A percentile compares a stretch with the other conserved stretches of the same genome.
phyloP scores from a whole-genome alignment of 163 green algal genomes.

The Scenedesmus sp. region DNA sequence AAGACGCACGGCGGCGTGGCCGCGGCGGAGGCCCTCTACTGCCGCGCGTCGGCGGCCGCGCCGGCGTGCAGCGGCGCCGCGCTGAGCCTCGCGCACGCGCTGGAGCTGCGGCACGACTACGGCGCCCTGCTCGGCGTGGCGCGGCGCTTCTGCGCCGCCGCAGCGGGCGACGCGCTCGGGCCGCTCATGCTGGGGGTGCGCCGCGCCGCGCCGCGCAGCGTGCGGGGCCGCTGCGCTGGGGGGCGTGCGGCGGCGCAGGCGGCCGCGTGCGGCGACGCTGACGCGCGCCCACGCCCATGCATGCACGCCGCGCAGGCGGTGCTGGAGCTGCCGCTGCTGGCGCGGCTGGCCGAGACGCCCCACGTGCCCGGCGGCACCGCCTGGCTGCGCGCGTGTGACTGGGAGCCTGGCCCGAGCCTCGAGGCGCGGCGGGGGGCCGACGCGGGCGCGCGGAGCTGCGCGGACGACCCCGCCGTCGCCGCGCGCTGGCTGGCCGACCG shows the following conservation, averaged over 20 bases:
- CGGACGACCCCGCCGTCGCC: background rate
- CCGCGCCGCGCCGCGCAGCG: background rate
- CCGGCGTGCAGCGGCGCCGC: constrained; percentile 48
- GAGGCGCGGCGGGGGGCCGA: background rate
- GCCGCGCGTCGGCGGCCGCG: constrained; percentile 22
- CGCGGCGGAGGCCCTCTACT: constrained; percentile 45
- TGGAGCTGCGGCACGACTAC: constrained; percentile 61
- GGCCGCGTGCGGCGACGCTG: no score
- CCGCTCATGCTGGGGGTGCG: constrained; percentile 2
- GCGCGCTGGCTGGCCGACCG: no score
- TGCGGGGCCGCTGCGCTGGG: no score
- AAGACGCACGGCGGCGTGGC: constrained; percentile 61
- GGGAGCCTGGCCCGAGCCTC: background rate
- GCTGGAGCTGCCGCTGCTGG: background rate
- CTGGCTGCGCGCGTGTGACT: background rate
- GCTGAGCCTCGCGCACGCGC: constrained; percentile 63
- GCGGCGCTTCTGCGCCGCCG: constrained; percentile 4
- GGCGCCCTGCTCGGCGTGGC: constrained; percentile 31
- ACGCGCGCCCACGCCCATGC: background rate
- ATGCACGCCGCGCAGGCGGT: background rate
- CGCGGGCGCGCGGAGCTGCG: background rate
- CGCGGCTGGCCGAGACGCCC: background rate
- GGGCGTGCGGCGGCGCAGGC: background rate
- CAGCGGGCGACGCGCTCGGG: background rate
- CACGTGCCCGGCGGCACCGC: background rate